Base-by-base conservation (phyloP, 2,329 filamentous ascomycete genomes). In the Monascus ruber region DNA sequence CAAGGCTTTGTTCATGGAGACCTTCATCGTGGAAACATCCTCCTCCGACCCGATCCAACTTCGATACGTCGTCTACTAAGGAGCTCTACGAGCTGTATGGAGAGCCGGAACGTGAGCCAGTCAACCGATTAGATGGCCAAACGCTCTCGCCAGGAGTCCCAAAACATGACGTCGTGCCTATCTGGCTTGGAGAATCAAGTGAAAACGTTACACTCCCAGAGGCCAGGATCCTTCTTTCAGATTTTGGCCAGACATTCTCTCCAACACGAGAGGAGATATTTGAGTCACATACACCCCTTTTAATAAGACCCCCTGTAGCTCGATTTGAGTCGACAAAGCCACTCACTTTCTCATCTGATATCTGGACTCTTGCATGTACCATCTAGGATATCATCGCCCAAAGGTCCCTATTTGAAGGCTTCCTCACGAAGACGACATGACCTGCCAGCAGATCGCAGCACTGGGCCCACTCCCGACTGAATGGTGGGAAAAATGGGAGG, bases 311-410 rank as follows among this genome's bases (percentile, higher is more conserved):
- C 7, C 63, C 62, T 1, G 63, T 67, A 45, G 47, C 48, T 26
- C 47, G 49, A 8, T 66, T 68, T 39, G 57, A 64, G 27, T 52
- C 57, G 26, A 42, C 40, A 9, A 54, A 33, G 2, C 52, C 62
- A 9, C 51, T 66, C 5, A 54, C 55, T 1, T 60, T 58, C 31
- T 24, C 51, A 24, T 58, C 60, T 1, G 62, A 67, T 31, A 62
- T 65, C 10, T 67, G 62, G 64, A 61, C 55, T n/a, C 54, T 67
- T 4, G 56, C 52, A 0, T 66, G 58, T 38, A 39, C 53, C 0
- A 61, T 66, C 26, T 68, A 56, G 48, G 44, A 42, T 28, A 51
- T 67, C 8, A 47, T 68, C 7, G 55, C 48, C 5, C 46, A 54
- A n/a, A 45, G 45, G 32, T 40, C 54, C 11, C 44, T 62, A 27